Percentiles rank a stretch among this genome's conserved stretches.
Evolutionary conservation across 768 basidiomycete species (phyloP).

Genomic region (Agrocybe praecox): DNA sequence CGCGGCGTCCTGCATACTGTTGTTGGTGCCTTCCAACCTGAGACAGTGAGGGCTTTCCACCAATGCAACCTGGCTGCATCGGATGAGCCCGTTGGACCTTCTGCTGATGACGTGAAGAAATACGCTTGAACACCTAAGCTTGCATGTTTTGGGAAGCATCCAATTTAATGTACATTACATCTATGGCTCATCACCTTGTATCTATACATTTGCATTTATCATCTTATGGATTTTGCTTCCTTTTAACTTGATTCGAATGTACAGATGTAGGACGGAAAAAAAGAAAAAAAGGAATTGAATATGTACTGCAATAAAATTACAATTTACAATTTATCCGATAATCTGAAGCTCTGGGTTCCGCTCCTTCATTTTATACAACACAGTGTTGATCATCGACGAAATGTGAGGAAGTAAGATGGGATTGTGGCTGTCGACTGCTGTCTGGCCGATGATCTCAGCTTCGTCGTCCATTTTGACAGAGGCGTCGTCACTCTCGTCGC

Average conservation of each 20-base stretch:
- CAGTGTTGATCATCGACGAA: conserved; percentile 2
- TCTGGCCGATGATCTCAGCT: neutral
- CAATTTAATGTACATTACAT: no score
- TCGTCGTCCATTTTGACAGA: neutral
- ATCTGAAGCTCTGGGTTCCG: conserved; percentile 10
- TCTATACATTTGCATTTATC: no score
- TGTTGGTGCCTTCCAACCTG: conserved; percentile 71
- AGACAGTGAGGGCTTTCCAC: conserved; percentile 76
- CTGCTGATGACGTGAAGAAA: conserved; percentile 61
- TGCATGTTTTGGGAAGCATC: neutral
- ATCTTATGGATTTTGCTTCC: no score
- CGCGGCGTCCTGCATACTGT: conserved; percentile 81
- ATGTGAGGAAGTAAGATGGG: conserved; percentile 8
- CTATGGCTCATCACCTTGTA: no score
- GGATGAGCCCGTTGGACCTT: conserved; percentile 69
- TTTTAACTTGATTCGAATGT: no score
- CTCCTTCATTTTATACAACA: conserved; percentile 9
- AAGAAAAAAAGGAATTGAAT: neutral
- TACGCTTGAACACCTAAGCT: conserved; percentile 44
- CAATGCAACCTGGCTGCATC: conserved; percentile 89
- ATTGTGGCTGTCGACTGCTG: conserved; percentile 6
- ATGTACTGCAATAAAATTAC: neutral
- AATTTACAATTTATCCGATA: neutral
- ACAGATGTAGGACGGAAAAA: neutral
- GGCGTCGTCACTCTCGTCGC: conserved; percentile 9